phyloP scores from a whole-genome alignment of 345 rosid species.

The Gossypium thurberi region DNA sequence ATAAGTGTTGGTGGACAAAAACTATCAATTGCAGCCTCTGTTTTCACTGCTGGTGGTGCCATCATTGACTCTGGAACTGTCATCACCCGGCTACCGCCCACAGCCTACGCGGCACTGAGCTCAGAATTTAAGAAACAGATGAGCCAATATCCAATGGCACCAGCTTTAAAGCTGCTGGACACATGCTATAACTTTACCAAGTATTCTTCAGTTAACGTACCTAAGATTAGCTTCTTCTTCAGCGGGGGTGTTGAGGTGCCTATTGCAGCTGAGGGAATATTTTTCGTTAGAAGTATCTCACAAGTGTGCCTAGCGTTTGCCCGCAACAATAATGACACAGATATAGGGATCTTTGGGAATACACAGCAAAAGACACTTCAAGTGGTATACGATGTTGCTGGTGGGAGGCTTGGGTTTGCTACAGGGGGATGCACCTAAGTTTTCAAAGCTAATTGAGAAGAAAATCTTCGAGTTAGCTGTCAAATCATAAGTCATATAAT shows the following conservation, averaged over 20 bases:
- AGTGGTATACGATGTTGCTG: constrained; percentile 65
- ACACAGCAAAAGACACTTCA: constrained; percentile 64
- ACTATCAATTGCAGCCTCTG: constrained; percentile 40
- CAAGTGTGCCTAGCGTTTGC: constrained; percentile 32
- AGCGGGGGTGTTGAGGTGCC: constrained; percentile 40
- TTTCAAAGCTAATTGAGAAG: neutral
- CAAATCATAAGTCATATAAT: neutral
- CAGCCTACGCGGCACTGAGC: constrained; percentile 45
- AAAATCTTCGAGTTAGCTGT: neutral
- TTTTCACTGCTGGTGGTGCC: constrained; percentile 44
- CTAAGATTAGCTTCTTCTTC: constrained; percentile 47
- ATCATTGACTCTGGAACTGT: constrained; percentile 91
- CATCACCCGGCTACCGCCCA: constrained; percentile 66
- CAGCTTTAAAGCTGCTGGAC: constrained; percentile 49
- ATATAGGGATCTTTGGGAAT: constrained; percentile 54
- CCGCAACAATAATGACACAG: neutral
- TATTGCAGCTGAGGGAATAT: constrained; percentile 35
- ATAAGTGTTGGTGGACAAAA: constrained; percentile 49
- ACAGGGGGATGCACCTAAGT: constrained; percentile 14
- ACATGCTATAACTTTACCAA: constrained; percentile 67
- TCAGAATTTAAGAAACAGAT: constrained; percentile 42
- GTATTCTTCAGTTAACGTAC: constrained; percentile 26
- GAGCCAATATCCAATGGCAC: constrained; percentile 50
- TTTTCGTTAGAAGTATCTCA: constrained; percentile 28
- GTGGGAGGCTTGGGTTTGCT: constrained; percentile 58